These are phyloP conservation scores for Linnemannia zychae DNA, from an alignment of 192 early-diverging fungal genomes.

Conservation along the genomic window DNA sequence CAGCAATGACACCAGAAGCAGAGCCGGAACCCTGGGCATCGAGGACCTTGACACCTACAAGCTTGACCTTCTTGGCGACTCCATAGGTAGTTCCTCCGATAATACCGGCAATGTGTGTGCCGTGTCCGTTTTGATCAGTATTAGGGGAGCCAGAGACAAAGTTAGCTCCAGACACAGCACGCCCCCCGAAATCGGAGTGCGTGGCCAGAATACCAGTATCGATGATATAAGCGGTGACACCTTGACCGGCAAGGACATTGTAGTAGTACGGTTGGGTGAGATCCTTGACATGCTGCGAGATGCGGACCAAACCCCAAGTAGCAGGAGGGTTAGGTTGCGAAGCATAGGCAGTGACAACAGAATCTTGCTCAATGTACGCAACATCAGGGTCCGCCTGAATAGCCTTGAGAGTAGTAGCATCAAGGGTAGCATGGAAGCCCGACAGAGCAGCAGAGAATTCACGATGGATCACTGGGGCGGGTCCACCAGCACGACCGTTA, in stretches of 20 bases:
- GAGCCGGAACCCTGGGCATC: constrained; percentile 63
- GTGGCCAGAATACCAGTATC: constrained; percentile 62
- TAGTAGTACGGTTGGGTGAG: constrained; percentile 47
- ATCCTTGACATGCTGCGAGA: constrained; percentile 67
- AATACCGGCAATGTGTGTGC: constrained; percentile 69
- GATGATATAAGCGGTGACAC: constrained; percentile 63
- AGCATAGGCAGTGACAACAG: constrained; percentile 74
- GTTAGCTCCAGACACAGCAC: constrained; percentile 58
- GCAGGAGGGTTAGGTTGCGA: constrained; percentile 77
- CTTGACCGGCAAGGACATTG: constrained; percentile 33
- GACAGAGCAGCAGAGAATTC: constrained; percentile 7
- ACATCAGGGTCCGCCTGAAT: constrained; percentile 61
- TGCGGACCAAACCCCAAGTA: constrained; percentile 88
- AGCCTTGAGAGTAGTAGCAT: constrained; percentile 39
- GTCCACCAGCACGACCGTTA: constrained; percentile 30
- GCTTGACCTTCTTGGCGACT: constrained; percentile 72
- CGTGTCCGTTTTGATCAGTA: constrained; percentile 64
- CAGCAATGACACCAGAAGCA: constrained; percentile 51
- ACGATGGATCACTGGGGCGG: constrained; percentile 29
- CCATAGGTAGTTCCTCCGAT: constrained; percentile 70
- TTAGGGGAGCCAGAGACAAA: constrained; percentile 38
- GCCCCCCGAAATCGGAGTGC: constrained; percentile 63
- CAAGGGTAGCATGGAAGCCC: constrained; percentile 29
- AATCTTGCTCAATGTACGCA: constrained; percentile 88
- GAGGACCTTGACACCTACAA: constrained; percentile 73